Evolutionary conservation across 106 monocot species (phyloP), one percentile per base, ranked within the genome.

Genomic region (Allium fistulosum): DNA sequence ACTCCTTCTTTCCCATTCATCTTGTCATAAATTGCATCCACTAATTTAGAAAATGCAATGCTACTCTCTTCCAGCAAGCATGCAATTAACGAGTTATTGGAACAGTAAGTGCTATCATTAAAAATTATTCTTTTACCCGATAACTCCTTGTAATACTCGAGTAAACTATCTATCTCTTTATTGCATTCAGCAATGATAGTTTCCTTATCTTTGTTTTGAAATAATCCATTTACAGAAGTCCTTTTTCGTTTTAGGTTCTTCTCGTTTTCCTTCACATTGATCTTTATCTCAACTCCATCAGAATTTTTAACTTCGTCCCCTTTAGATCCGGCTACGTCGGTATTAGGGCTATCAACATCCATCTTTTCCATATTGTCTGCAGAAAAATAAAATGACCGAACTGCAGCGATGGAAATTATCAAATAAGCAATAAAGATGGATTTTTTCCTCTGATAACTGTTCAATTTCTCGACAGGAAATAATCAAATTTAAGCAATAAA

Each of bases 61-160:
- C 17, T 76, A 49, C 84, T 97, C 72, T 92, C 97, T 70, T 97
- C 92, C 56, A 97, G 62, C 73, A 97, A 79, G 66, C 79, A 80
- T 58, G 89, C 86, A 37, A 92, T 62, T 45, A 75, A 17, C 14
- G 70, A 61, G 63, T 92, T 89, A 6, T 61, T 55, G 0, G 88
- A 84, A 59, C 46, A 37, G 75, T 37, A 53, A 14, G 8, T 53
- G 17, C 65, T 47, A 55, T 73, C 84, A 11, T 80, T 82, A 1
- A 80, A 12, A 27, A 66, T 61, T 61, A 92, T 18, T 28, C 26
- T 75, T 48, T 26, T 62, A 46, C 66, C 76, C 0, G 86, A 72
- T 55, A 82, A 46, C 59, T 79, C 87, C 57, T 73, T 86, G 57
- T 87, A 92, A 71, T 80, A 97, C 53, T 69, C 71, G 75, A 86